Percentiles rank a stretch among this genome's conserved stretches.
Conservation (phyloP, 495 filamentous ascomycete species). For the Barbatosphaeria neglecta region DNA sequence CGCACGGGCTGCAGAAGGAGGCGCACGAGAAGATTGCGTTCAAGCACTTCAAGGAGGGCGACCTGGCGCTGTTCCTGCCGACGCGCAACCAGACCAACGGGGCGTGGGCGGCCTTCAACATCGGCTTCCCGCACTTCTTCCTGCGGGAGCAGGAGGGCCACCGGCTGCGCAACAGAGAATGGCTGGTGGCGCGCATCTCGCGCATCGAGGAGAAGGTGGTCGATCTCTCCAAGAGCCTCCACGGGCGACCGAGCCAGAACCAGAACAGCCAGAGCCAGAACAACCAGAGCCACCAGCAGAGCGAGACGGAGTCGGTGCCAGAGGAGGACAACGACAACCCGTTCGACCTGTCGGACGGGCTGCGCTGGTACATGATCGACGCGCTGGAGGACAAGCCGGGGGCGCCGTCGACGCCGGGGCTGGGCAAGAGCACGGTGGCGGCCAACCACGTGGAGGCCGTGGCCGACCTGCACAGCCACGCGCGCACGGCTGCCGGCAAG, state of each 20-base stretch:
- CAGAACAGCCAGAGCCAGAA: too few relatives aligned
- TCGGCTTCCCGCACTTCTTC: slow-evolving; percentile 94
- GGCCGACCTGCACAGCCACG: slow-evolving; percentile 37
- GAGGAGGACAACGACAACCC: slow-evolving; percentile 89
- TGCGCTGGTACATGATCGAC: slow-evolving; percentile 93
- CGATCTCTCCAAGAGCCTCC: slow-evolving; percentile 66
- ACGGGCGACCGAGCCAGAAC: slow-evolving; percentile 14
- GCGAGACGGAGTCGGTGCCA: slow-evolving; percentile 26
- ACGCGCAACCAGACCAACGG: slow-evolving; percentile 87
- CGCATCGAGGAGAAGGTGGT: slow-evolving; percentile 90
- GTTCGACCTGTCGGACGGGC: slow-evolving; percentile 88
- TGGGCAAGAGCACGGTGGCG: slow-evolving; percentile 81
- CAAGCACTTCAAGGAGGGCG: slow-evolving; percentile 89
- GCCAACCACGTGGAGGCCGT: slow-evolving; percentile 79
- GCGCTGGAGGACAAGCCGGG: slow-evolving; percentile 88
- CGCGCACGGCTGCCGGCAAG: slow-evolving; percentile 37
- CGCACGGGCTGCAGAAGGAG: slow-evolving; percentile 72
- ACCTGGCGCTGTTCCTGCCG: slow-evolving; percentile 89
- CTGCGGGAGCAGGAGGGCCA: slow-evolving; percentile 85
- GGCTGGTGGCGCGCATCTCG: slow-evolving; percentile 86
- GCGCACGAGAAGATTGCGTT: slow-evolving; percentile 96
- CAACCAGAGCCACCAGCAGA: too few relatives aligned
- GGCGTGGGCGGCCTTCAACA: slow-evolving; percentile 97
- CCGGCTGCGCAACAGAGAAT: slow-evolving; percentile 71
- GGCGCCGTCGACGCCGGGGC: slow-evolving; percentile 81